A percentile compares a stretch with the other conserved stretches of the same genome.
These are phyloP conservation scores for Fusarium sp. DNA, from an alignment of 2,329 filamentous ascomycete genomes.

Conservation along the genomic window DNA sequence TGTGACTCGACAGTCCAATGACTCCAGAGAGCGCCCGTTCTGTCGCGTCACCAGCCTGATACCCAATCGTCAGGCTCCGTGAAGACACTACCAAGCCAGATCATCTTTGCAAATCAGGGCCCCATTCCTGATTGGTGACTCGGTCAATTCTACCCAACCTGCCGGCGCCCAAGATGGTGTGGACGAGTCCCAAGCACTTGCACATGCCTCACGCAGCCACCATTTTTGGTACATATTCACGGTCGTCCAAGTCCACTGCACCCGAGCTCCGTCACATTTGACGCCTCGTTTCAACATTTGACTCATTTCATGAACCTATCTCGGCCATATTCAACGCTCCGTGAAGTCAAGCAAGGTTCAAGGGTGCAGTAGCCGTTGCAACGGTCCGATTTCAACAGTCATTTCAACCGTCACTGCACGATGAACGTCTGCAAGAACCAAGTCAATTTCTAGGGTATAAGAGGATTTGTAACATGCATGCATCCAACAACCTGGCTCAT, in stretches of 20 bases:
- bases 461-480: not conserved
- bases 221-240: constrained; percentile 16
- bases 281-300: not conserved
- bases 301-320: not conserved
- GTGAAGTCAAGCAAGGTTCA: not conserved
- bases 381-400: not conserved
- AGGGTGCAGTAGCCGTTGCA: not conserved
- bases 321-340: not conserved
- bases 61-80: constrained; percentile 31
- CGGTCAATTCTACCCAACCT: not conserved
- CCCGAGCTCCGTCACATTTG: not conserved
- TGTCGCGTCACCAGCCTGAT: constrained; percentile 21
- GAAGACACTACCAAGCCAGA: constrained; percentile 30
- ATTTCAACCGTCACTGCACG: not conserved
- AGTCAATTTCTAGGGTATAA: constrained; percentile 32
- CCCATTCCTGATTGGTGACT: constrained; percentile 22
- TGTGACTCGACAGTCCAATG: constrained; percentile 14
- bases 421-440: not conserved
- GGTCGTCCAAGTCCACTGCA: not conserved
- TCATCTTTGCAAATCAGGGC: constrained; percentile 8
- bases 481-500: not conserved
- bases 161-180: constrained; percentile 26
- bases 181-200: constrained; percentile 18
- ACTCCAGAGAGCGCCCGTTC: constrained; percentile 13
- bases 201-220: constrained; percentile 34